Evolutionary conservation across 1,284 basidiomycete species (phyloP).

Genomic region (Ceratobasidium sp.): DNA sequence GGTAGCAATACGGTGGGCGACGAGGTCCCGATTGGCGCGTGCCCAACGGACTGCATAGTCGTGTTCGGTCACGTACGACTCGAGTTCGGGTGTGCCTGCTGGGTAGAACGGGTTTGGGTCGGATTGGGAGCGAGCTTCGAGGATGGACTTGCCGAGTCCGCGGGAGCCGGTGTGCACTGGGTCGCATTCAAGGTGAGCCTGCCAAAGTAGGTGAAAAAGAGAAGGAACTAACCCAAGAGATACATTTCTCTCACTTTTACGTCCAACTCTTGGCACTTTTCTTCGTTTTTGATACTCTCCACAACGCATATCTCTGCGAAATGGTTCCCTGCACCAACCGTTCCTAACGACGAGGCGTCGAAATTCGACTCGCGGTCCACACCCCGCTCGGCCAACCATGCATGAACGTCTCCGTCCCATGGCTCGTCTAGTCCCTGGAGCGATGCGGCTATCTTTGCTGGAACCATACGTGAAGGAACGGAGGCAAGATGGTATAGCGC

Average conservation of each 20-base stretch:
- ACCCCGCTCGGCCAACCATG: slow-evolving; percentile 57
- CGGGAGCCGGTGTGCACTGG: slow-evolving; percentile 59
- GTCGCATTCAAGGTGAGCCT: neutral
- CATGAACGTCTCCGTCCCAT: slow-evolving; percentile 55
- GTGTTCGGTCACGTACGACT: slow-evolving; percentile 56
- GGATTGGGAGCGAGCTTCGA: slow-evolving; percentile 53
- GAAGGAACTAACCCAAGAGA: slow-evolving; percentile 53
- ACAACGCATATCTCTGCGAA: slow-evolving; percentile 59
- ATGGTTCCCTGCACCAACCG: slow-evolving; percentile 59
- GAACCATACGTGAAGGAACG: slow-evolving; percentile 50
- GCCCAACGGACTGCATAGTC: slow-evolving; percentile 60
- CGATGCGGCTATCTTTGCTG: slow-evolving; percentile 54
- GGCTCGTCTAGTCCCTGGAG: slow-evolving; percentile 57
- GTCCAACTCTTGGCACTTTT: slow-evolving; percentile 51
- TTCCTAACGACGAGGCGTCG: slow-evolving; percentile 57
- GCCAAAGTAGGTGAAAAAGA: slow-evolving; percentile 9
- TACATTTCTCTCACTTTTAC: slow-evolving; percentile 55
- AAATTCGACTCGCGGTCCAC: slow-evolving; percentile 55
- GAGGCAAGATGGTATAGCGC: slow-evolving; percentile 56
- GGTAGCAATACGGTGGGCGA: slow-evolving; percentile 57
- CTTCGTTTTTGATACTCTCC: slow-evolving; percentile 55
- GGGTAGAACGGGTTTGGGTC: slow-evolving; percentile 57
- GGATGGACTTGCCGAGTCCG: slow-evolving; percentile 57
- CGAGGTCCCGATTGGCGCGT: slow-evolving; percentile 58
- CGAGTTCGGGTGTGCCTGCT: slow-evolving; percentile 53